These are phyloP conservation scores for Mycosphaerelloides madeirae DNA, from an alignment of 2,329 filamentous ascomycete species.

Conservation along the genomic window DNA sequence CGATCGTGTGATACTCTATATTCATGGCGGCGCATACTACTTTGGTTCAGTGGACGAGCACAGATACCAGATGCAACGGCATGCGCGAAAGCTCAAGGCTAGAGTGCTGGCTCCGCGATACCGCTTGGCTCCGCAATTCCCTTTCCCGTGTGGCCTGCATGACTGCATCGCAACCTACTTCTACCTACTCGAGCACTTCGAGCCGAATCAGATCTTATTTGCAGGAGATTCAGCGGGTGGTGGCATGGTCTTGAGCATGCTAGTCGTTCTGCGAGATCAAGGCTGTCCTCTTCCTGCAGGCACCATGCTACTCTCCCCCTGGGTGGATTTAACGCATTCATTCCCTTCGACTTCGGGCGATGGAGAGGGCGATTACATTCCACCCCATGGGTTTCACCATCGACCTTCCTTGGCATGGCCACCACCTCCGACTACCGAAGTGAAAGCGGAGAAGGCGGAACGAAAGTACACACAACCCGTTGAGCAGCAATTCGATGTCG, in stretches of 20 bases:
- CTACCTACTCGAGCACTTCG: constrained; percentile 69
- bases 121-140: constrained; percentile 85
- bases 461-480: constrained; percentile 20
- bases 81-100: constrained; percentile 89
- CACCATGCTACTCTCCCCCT: constrained; percentile 85
- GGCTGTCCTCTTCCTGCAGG: constrained; percentile 81
- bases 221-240: constrained; percentile 92
- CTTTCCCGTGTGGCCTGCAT: constrained; percentile 87
- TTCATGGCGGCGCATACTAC: constrained; percentile 92
- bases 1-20: constrained; percentile 81
- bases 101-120: constrained; percentile 82
- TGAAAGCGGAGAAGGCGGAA: constrained; percentile 19
- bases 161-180: constrained; percentile 88
- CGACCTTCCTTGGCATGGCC: constrained; percentile 90
- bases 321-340: constrained; percentile 93
- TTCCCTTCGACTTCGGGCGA: constrained; percentile 82
- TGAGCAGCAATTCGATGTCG: constrained; percentile 23
- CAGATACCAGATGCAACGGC: constrained; percentile 94
- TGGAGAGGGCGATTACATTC: constrained; percentile 79
- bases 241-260: constrained; percentile 76
- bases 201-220: constrained; percentile 76
- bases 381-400: constrained; percentile 80
- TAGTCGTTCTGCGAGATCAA: constrained; percentile 77
- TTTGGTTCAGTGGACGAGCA: constrained; percentile 96
- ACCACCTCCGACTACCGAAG: constrained; percentile 75